Evolutionary conservation across 2,329 filamentous ascomycete genomes (phyloP).

Genomic region (Fragosphaeria purpurea): DNA sequence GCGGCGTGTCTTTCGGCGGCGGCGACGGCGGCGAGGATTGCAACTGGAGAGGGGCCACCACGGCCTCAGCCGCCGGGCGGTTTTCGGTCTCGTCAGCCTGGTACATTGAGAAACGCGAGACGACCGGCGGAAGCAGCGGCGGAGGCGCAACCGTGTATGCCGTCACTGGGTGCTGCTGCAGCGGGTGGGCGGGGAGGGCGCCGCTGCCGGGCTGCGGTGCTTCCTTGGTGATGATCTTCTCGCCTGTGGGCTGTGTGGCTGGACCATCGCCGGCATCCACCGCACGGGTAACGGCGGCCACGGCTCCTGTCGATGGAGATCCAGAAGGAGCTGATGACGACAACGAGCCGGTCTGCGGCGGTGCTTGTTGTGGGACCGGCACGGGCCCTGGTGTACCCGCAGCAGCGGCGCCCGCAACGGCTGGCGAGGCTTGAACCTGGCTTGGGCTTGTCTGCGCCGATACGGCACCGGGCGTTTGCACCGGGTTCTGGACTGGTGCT

Average conservation of each 20-base stretch:
- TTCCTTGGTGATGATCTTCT: neutral
- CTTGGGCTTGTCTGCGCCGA: no score
- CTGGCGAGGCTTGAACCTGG: neutral
- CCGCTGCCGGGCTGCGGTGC: neutral
- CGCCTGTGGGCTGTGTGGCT: no score
- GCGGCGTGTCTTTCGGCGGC: no score
- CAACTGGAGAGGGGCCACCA: neutral
- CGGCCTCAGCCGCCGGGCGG: neutral
- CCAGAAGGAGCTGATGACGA: no score
- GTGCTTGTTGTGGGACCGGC: neutral
- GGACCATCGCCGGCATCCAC: no score
- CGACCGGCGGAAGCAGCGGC: neutral
- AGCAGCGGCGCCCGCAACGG: neutral
- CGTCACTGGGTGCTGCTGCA: conserved; percentile 8
- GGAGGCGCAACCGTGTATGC: neutral
- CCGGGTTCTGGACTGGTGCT: no score
- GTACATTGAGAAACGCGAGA: neutral
- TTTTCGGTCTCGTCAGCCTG: no score
- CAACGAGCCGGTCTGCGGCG: neutral
- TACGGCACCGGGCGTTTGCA: no score
- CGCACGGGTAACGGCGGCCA: no score
- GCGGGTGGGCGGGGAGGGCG: neutral
- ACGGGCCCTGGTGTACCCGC: no score
- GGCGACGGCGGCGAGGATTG: neutral
- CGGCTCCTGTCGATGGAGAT: no score